Conservation (phyloP, 345 rosid genomes). For the Eucalyptus camaldulensis region DNA sequence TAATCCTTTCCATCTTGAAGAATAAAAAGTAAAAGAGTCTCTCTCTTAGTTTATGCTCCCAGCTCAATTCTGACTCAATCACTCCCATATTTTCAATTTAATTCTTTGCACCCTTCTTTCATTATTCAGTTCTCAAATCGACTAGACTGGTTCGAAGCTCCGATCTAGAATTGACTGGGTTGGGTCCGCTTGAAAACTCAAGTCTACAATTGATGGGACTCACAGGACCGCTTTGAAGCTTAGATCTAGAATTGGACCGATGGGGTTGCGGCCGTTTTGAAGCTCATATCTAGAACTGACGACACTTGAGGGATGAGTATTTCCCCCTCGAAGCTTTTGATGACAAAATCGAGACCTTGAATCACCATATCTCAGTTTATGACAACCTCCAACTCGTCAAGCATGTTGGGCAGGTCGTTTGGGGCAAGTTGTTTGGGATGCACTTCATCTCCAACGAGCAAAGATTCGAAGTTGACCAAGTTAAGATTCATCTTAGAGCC, state of each 20-base stretch:
- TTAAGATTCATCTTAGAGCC: neutral
- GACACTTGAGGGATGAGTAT: neutral
- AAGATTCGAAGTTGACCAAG: neutral
- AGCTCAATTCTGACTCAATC: neutral
- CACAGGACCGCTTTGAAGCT: neutral
- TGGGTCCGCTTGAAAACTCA: too few relatives aligned
- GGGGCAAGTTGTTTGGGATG: neutral
- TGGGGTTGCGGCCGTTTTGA: neutral
- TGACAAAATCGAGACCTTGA: neutral
- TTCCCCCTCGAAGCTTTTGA: neutral
- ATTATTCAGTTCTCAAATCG: neutral
- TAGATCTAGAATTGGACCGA: too few relatives aligned
- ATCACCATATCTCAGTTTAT: neutral
- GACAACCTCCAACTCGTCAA: neutral
- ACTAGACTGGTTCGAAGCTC: neutral
- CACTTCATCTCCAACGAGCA: neutral
- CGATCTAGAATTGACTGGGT: neutral
- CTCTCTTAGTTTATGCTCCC: neutral
- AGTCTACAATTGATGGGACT: too few relatives aligned
- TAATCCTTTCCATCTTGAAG: neutral
- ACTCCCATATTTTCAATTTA: neutral
- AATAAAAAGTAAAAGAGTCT: neutral
- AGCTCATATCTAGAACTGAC: neutral
- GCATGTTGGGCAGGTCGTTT: neutral
- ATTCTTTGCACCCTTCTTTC: neutral